These are phyloP conservation scores for Pythium brassicae DNA, from an alignment of 352 stramenopile species.

Conservation along the genomic window DNA sequence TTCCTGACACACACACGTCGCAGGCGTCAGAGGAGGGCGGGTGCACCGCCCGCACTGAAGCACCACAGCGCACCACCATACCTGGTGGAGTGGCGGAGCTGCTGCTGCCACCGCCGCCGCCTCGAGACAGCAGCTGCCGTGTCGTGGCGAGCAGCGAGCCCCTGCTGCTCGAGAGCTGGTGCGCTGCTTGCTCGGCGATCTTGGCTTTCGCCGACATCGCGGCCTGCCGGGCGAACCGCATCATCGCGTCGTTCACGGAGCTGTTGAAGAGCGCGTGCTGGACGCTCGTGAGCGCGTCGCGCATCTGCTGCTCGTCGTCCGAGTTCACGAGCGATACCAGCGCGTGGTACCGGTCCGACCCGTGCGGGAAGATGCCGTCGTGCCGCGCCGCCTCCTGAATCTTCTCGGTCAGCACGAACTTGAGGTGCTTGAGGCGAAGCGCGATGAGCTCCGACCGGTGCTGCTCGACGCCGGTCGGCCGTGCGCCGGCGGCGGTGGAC, in stretches of 20 bases:
- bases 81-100: constrained; percentile 3
- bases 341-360: constrained; percentile 56
- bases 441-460: constrained; percentile 11
- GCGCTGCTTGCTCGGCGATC: constrained; percentile 74
- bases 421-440: constrained; percentile 51
- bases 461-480: constrained; percentile 4
- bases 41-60: neutral
- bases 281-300: constrained; percentile 40
- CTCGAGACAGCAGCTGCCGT: constrained; percentile 56
- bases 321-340: constrained; percentile 41
- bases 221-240: constrained; percentile 77
- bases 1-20: neutral
- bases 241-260: constrained; percentile 76
- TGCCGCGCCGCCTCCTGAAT: constrained; percentile 64
- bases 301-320: constrained; percentile 51
- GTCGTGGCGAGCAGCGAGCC: constrained; percentile 70
- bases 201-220: constrained; percentile 75
- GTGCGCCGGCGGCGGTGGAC: neutral
- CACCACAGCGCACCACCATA: constrained; percentile 3
- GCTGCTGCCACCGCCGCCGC: constrained; percentile 12
- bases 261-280: constrained; percentile 68
- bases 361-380: constrained; percentile 66
- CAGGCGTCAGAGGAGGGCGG: neutral
- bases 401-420: constrained; percentile 73
- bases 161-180: constrained; percentile 59